Base-by-base conservation (phyloP, 768 basidiomycete species). In the Porphyrellus cyaneotinctus region DNA sequence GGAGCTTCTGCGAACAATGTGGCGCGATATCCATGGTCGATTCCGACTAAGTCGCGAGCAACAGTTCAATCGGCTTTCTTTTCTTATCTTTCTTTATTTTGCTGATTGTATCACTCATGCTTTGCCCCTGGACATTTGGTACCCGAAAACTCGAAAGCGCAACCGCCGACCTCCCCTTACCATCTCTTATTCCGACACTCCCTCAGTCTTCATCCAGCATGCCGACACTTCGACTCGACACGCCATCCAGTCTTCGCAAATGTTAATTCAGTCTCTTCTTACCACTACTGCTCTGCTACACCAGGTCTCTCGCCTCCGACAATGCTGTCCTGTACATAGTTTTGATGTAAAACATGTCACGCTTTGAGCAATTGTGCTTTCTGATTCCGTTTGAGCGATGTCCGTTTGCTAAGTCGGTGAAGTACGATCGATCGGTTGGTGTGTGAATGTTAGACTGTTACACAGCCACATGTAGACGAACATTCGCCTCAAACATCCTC, bases 11-110 rank as follows among this genome's bases (percentile, higher is more conserved):
- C 69, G 88, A 90, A 77, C 78, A 89, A 74, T 91, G 89, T 68
- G 89, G 89, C 70, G 85, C 89, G 52, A 90, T 91, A 69, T 88
- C 88, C 57, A 90, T 90, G 84, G 85, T 91, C 71, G 85, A 90
- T 65, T 78, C 77, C 70, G 84, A 87, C 70, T 85, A 72, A 61
- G 15, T 46, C 32, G 20, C 37, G n/a, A 52, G 24, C 49, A 35
- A 43, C 17, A 12, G 20, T 23, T 46, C 54, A 36, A 31, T 33
- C 30, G 49, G 56, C 52, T 54, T 49, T 42, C 31, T 43, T 26
- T 64, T 57, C 57, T 64, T 64, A 62, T 64, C 54, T 56, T 56
- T 61, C 46, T 62, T 67, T 63, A 64, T 71, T 71, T 60, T 62
- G 53, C 60, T 70, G 62, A 65, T 65, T 52, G 49, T 57, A 46